A percentile compares a stretch with the other conserved stretches of the same genome.
These are phyloP conservation scores for Pleurotus tuoliensis DNA, from an alignment of 768 basidiomycete species.

Conservation along the genomic window DNA sequence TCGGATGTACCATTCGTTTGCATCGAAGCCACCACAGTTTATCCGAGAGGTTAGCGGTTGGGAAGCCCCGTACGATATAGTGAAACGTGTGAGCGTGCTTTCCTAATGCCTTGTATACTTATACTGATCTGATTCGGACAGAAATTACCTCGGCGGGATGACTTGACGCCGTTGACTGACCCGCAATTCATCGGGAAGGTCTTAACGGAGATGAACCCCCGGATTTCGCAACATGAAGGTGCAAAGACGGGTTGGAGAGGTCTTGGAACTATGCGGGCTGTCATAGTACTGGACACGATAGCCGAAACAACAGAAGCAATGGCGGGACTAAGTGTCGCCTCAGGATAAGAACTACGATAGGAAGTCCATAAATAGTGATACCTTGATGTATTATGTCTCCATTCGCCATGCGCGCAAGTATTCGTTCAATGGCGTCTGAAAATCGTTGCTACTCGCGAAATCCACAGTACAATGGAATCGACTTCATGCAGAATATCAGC, in stretches of 20 bases:
- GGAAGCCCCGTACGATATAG: conserved; percentile 83
- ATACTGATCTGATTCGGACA: conserved; percentile 21
- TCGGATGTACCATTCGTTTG: conserved; percentile 83
- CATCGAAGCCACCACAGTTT: conserved; percentile 52
- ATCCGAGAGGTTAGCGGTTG: conserved; percentile 84
- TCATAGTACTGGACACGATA: background rate
- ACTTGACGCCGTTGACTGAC: conserved; percentile 87
- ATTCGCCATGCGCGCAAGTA: no score
- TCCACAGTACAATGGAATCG: no score
- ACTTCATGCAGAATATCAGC: no score
- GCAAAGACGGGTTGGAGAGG: conserved; percentile 86
- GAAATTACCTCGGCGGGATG: conserved; percentile 70
- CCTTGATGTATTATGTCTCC: no score
- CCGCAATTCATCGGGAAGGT: conserved; percentile 75
- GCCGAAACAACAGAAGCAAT: background rate
- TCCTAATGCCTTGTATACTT: background rate
- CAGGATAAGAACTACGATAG: no score
- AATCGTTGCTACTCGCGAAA: no score
- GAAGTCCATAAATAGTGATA: no score
- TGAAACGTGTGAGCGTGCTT: conserved; percentile 58
- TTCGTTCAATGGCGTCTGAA: no score
- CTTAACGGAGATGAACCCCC: conserved; percentile 57
- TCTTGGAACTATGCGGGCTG: conserved; percentile 45
- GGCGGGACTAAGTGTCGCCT: background rate
- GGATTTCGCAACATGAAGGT: conserved; percentile 54